phyloP scores from a whole-genome alignment of 108 stramenopile species.

The Discostella stelligeroides region DNA sequence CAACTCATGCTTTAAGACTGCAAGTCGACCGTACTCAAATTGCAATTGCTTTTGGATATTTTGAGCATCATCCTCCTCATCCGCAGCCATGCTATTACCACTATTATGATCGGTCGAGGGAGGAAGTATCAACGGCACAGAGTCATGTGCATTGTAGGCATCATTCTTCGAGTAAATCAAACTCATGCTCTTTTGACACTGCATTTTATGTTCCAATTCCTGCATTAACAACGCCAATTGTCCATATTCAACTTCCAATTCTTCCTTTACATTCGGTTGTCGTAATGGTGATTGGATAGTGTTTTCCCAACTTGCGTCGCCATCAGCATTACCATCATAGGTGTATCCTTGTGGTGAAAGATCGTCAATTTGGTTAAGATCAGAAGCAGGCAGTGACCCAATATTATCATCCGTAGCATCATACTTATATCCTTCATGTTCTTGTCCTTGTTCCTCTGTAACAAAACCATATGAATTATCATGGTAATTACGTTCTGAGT shows the following conservation, averaged over 20 bases:
- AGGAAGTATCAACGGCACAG: too few species aligned
- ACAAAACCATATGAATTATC: not conserved
- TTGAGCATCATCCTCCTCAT: not conserved
- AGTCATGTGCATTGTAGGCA: not conserved
- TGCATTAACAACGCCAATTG: not conserved
- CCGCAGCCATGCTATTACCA: not conserved
- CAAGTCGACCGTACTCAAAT: conserved; percentile 26
- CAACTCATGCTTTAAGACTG: conserved; percentile 33
- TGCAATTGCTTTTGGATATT: not conserved
- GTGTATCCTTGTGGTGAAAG: too few species aligned
- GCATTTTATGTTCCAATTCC: not conserved
- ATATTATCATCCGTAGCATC: too few species aligned
- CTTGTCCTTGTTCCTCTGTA: too few species aligned
- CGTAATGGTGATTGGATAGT: conserved; percentile 3
- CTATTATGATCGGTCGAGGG: not conserved
- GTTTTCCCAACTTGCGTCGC: not conserved
- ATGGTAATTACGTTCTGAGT: not conserved
- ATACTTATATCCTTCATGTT: too few species aligned
- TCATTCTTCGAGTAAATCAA: not conserved
- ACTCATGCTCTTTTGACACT: not conserved
- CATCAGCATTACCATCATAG: conserved; percentile 1
- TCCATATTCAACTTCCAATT: conserved; percentile 8
- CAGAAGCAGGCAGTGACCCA: too few species aligned
- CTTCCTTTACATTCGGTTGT: not conserved
- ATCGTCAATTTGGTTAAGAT: not conserved